Evolutionary conservation across 768 basidiomycete genomes (phyloP).

Genomic region (Lentinula sp.): DNA sequence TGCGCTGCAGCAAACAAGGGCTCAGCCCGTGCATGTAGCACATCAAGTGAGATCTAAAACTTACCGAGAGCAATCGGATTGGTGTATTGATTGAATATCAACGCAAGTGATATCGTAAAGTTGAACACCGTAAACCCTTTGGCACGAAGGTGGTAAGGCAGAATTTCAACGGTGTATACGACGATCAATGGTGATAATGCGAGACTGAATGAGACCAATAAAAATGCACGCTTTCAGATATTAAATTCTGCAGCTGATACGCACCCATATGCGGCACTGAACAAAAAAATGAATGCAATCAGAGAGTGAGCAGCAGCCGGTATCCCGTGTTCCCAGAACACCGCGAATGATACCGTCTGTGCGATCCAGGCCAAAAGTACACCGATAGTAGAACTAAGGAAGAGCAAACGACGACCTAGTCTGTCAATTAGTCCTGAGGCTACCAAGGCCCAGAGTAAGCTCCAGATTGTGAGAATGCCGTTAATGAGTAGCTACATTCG

Average conservation of each 20-base stretch:
- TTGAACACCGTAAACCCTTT: conserved; percentile 53
- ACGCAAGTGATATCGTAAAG: conserved; percentile 39
- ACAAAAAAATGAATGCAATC: conserved; percentile 56
- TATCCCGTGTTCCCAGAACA: conserved; percentile 24
- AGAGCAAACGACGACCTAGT: conserved; percentile 45
- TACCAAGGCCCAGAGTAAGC: conserved; percentile 40
- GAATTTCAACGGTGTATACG: conserved; percentile 54
- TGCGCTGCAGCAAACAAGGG: neutral
- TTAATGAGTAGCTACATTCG: conserved; percentile 51
- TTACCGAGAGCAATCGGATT: conserved; percentile 50
- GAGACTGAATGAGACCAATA: conserved; percentile 20
- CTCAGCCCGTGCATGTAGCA: neutral
- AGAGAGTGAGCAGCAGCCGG: conserved; percentile 37
- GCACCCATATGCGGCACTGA: conserved; percentile 45
- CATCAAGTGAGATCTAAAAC: conserved; percentile 1
- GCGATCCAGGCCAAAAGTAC: conserved; percentile 42
- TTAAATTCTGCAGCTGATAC: neutral
- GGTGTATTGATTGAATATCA: conserved; percentile 54
- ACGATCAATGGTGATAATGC: conserved; percentile 56
- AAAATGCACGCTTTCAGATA: neutral
- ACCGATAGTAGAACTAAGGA: conserved; percentile 30
- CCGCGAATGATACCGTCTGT: conserved; percentile 40
- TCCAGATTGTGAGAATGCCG: conserved; percentile 56
- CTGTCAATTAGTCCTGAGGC: conserved; percentile 49
- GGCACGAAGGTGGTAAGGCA: conserved; percentile 59